Base-by-base conservation (phyloP, 2,329 filamentous ascomycete species). In the Paracoccidioides lutzii region DNA sequence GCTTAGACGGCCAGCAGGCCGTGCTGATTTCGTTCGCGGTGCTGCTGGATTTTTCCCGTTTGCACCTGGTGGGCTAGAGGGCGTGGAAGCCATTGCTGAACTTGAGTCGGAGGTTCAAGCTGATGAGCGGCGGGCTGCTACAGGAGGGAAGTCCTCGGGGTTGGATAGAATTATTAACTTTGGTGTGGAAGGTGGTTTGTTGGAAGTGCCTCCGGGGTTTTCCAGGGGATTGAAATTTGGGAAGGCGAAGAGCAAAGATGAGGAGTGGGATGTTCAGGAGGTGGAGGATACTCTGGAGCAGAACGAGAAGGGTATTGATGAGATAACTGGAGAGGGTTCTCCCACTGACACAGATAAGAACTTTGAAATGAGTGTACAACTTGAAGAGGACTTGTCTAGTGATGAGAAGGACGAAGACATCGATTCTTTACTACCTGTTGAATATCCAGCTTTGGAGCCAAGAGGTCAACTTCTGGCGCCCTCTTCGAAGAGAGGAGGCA, bases 21-120 rank as follows among this genome's bases (percentile, higher is more conserved):
- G 88, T 59, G 88, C 88, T 35, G 90, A 97, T 52, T 95, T 97
- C 70, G 90, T 97, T 10, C 81, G 91, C 59, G 93, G 93, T 12
- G 90, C 87, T 40, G 89, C 90, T 6, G 91, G 91, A 0, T 96
- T 94, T 73, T 94, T 95, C 58, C 91, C 91, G 0, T 96, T 97
- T 71, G 85, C 90, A 0, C 91, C 91, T 0, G 90, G 90, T 55
- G 93, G 93, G 1, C 72, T 97, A 12, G 90, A 96, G 58, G 83
- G 84, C 1, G 85, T 96, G 28, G 88, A 95, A 68, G 87, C 88
- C 2, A 84, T 90, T 8, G 89, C 90, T 33, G 88, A 87, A 4
- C 77, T 89, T 53, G 91, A 96, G 67, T 87, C 90, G 51, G 84
- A 91, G 64, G 77, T 82, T 40, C 76, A 70, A 53, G 58, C 84